These are phyloP conservation scores for Sporothrix schenckii DNA, from an alignment of 2,329 filamentous ascomycete species.

Conservation along the genomic window DNA sequence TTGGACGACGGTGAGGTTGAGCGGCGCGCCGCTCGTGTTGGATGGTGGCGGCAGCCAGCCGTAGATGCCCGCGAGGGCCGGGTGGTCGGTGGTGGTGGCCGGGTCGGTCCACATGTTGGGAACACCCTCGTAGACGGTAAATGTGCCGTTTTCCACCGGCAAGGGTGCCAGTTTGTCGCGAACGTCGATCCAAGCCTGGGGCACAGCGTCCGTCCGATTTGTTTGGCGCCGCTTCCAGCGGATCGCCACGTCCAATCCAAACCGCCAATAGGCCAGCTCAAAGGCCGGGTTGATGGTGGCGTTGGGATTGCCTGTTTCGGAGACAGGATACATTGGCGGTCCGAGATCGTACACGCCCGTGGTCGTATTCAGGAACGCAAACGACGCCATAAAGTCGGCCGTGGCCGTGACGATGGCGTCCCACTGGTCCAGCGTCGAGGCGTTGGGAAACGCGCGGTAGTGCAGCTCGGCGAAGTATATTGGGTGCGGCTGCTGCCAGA, in stretches of 20 bases:
- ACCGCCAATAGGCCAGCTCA: constrained; percentile 64
- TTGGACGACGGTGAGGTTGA: constrained; percentile 44
- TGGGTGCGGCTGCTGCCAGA: constrained; percentile 65
- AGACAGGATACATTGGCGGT: constrained; percentile 51
- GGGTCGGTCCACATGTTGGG: constrained; percentile 48
- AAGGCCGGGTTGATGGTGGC: constrained; percentile 61
- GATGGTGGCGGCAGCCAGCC: constrained; percentile 48
- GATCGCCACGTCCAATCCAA: constrained; percentile 58
- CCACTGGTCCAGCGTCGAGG: constrained; percentile 55
- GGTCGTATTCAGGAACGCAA: constrained; percentile 57
- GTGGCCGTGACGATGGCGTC: constrained; percentile 54
- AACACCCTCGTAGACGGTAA: constrained; percentile 58
- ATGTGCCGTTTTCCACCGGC: constrained; percentile 52
- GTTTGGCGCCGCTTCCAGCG: constrained; percentile 56
- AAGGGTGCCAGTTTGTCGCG: constrained; percentile 57
- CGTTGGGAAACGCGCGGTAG: constrained; percentile 51
- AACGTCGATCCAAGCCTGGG: constrained; percentile 52
- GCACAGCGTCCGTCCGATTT: constrained; percentile 42
- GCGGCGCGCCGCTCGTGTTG: constrained; percentile 40
- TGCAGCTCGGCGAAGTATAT: constrained; percentile 63
- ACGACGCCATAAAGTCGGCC: constrained; percentile 64
- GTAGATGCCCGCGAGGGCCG: constrained; percentile 49
- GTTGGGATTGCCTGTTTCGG: constrained; percentile 63
- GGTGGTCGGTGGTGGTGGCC: constrained; percentile 49
- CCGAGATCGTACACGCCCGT: constrained; percentile 56